Percentiles rank a stretch among this genome's conserved stretches.
phyloP scores from a whole-genome alignment of 2,329 filamentous ascomycete species.

The Xylaria multiplex region DNA sequence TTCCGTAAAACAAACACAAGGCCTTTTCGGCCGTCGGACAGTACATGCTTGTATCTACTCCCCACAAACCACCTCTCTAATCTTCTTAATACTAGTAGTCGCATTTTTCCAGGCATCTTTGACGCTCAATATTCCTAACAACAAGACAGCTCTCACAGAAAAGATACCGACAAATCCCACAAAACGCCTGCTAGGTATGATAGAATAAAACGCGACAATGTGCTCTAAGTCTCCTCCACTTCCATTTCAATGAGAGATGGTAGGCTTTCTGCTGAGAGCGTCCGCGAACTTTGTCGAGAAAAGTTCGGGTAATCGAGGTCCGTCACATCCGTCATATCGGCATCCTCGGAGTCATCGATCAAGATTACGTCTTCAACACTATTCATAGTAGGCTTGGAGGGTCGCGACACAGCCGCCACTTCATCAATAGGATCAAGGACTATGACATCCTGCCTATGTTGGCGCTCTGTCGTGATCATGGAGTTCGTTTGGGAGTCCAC shows the following conservation, averaged over 20 bases:
- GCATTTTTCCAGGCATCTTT: no score
- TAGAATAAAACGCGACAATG: background rate
- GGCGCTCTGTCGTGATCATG: background rate
- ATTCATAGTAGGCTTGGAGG: background rate
- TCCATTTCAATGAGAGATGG: slow-evolving; percentile 24
- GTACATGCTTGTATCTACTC: no score
- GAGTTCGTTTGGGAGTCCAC: background rate
- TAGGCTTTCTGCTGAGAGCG: slow-evolving; percentile 30
- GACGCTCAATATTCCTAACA: background rate
- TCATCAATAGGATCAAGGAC: slow-evolving; percentile 9
- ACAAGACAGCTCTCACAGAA: background rate
- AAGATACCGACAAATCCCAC: background rate
- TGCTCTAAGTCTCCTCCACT: background rate
- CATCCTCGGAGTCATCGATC: slow-evolving; percentile 19
- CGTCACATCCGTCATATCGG: slow-evolving; percentile 18
- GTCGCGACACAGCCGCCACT: background rate
- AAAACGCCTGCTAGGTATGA: background rate
- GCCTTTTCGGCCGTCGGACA: no score
- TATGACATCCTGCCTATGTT: background rate
- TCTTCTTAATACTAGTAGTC: background rate
- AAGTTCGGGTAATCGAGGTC: background rate
- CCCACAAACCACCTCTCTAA: background rate
- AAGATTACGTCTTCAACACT: background rate
- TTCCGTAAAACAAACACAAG: no score
- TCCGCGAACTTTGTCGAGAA: slow-evolving; percentile 33